phyloP scores from a whole-genome alignment of 1,284 basidiomycete species.

The Microbotryum silenes-acaulis region DNA sequence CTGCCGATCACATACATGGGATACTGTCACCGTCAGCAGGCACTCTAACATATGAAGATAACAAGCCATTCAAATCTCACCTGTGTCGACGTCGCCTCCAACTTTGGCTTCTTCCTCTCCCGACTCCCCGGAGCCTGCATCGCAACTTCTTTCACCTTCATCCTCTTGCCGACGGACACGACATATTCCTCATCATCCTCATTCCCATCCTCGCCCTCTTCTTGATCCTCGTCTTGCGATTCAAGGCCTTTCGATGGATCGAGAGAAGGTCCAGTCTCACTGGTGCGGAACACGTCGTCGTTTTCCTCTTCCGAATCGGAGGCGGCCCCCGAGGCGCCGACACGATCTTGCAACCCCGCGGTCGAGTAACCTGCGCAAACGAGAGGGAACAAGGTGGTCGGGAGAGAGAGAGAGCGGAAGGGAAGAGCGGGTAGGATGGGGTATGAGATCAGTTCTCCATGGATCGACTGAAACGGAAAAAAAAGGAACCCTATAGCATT shows the following conservation, averaged over 20 bases:
- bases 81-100: too few relatives aligned
- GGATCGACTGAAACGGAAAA: too few relatives aligned
- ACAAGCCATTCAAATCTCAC: too few relatives aligned
- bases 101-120: too few relatives aligned
- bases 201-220: constrained; percentile 9
- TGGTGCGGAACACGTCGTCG: constrained; percentile 7
- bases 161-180: not conserved
- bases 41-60: too few relatives aligned
- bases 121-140: too few relatives aligned
- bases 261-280: not conserved
- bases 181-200: constrained; percentile 14
- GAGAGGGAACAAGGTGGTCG: not conserved
- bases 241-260: not conserved
- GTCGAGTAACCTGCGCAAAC: not conserved
- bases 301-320: constrained; percentile 14
- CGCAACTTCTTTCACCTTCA: not conserved
- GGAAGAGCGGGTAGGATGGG: too few relatives aligned
- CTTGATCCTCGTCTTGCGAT: constrained; percentile 16
- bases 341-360: not conserved
- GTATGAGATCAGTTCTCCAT: too few relatives aligned
- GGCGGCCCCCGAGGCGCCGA: constrained; percentile 1
- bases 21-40: too few relatives aligned
- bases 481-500: too few relatives aligned
- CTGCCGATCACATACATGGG: too few relatives aligned
- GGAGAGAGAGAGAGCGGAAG: not conserved